Evolutionary conservation across 1,284 basidiomycete species (phyloP), one percentile per base, ranked within the genome.

Genomic region (Agroathelia rolfsii): DNA sequence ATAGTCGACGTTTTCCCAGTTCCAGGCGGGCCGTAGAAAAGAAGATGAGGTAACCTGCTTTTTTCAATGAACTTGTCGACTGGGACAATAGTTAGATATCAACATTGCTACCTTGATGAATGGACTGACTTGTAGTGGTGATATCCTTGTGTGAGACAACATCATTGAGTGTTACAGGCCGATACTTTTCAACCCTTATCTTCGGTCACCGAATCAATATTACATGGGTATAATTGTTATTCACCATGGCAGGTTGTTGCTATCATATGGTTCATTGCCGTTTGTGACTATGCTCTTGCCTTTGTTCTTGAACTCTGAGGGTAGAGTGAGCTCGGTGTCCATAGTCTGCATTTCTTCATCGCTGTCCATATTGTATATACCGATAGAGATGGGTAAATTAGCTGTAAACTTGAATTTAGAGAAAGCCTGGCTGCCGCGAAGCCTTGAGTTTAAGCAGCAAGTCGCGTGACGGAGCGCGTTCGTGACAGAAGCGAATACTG

Each of bases 1-100:
- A 98, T 94, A 0, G 93, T 98, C 0, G 89, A 93, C 2, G 94
- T 98, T 60, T 98, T 98, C 31, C 94, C 94, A 0, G 94, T 98
- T 11, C 88, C 95, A 11, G 95, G 95, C 20, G 95, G 95, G 0
- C 95, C 95, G 51, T 98, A 99, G 58, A 99, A 92, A 28, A 99
- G 69, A 14, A 98, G 66, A 59, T 99, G 95, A 0, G 95, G 95
- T 16, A 99, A 58, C 30, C 93, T 66, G 43, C 94, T 93, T 55
- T 90, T 90, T 46, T 90, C 82, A 48, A 98, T 94, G 54, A 99
- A 98, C 53, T 84, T 86, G 56, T 94, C 88, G 56, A 97, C 93
- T 96, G 39, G 9, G 4, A 27, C 33, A 24, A 13, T 6, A 22
- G 32, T 18, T 5, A 11, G 9, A 16, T 28, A 9, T 22, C 30